Conservation (phyloP, 2,329 filamentous ascomycete genomes). For the Botrytis elliptica region DNA sequence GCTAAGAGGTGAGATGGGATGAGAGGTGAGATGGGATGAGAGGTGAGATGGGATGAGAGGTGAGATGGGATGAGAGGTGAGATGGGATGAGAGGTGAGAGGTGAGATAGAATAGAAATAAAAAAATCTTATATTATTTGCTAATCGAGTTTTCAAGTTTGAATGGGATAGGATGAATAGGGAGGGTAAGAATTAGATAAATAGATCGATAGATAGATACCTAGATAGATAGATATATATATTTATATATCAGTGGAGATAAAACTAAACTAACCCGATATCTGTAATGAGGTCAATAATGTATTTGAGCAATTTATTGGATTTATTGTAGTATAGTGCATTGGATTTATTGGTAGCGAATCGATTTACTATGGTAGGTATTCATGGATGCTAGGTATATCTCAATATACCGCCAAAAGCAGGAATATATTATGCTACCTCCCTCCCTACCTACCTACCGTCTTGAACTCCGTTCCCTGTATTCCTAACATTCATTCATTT, state of each 20-base stretch:
- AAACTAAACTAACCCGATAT: too few relatives aligned
- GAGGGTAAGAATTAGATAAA: too few relatives aligned
- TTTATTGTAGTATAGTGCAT: too few relatives aligned
- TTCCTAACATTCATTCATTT: not conserved
- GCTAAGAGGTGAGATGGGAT: not conserved
- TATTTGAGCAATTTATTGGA: too few relatives aligned
- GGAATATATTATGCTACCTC: not conserved
- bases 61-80: not conserved
- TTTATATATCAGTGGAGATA: too few relatives aligned
- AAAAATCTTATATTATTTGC: rapidly evolving
- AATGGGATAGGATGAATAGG: not conserved
- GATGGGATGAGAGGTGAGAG: too few relatives aligned
- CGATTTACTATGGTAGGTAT: not conserved
- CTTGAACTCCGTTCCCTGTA: not conserved
- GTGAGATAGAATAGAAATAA: not conserved
- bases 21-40: not conserved
- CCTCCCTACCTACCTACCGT: not conserved
- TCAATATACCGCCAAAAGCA: not conserved
- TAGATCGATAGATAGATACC: too few relatives aligned
- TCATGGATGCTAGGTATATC: not conserved
- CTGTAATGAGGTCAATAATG: too few relatives aligned
- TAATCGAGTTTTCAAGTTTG: not conserved
- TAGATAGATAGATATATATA: too few relatives aligned
- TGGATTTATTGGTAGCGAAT: not conserved
- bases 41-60: not conserved